These are phyloP conservation scores for Opeltia flavorubescens DNA, from an alignment of 495 filamentous ascomycete genomes.

Conservation along the genomic window DNA sequence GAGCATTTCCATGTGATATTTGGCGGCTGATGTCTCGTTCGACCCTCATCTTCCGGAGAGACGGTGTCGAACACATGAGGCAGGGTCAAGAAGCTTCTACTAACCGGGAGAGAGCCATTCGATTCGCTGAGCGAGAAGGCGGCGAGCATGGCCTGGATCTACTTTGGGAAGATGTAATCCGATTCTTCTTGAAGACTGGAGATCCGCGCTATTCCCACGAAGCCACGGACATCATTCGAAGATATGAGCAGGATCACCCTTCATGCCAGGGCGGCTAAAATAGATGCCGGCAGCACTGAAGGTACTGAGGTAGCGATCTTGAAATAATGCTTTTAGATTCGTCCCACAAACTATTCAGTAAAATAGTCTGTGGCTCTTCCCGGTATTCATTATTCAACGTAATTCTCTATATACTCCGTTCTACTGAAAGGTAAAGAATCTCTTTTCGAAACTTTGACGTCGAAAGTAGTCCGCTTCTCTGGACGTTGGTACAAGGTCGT, in stretches of 20 bases:
- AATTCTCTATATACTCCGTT: too few relatives aligned
- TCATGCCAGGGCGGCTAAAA: too few relatives aligned
- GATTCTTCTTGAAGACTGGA: constrained; percentile 3
- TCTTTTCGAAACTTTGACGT: too few relatives aligned
- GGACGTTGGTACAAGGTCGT: too few relatives aligned
- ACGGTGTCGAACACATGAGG: not conserved
- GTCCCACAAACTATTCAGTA: too few relatives aligned
- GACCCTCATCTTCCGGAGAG: not conserved
- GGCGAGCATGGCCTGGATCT: not conserved
- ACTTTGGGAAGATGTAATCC: constrained; percentile 1
- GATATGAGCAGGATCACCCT: not conserved
- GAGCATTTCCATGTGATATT: not conserved
- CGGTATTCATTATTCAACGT: too few relatives aligned
- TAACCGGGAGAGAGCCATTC: not conserved
- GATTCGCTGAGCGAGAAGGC: constrained; percentile 1
- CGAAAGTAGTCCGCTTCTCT: too few relatives aligned
- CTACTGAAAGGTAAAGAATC: too few relatives aligned
- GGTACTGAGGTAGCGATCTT: too few relatives aligned
- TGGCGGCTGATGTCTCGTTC: not conserved
- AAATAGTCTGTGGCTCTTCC: too few relatives aligned
- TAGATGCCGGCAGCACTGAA: too few relatives aligned
- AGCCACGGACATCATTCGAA: not conserved
- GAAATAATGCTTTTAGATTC: too few relatives aligned
- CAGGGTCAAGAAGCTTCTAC: not conserved
- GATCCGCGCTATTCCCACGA: constrained; percentile 2